Conservation (phyloP, 352 stramenopile genomes). For the Phytophthora capsici region DNA sequence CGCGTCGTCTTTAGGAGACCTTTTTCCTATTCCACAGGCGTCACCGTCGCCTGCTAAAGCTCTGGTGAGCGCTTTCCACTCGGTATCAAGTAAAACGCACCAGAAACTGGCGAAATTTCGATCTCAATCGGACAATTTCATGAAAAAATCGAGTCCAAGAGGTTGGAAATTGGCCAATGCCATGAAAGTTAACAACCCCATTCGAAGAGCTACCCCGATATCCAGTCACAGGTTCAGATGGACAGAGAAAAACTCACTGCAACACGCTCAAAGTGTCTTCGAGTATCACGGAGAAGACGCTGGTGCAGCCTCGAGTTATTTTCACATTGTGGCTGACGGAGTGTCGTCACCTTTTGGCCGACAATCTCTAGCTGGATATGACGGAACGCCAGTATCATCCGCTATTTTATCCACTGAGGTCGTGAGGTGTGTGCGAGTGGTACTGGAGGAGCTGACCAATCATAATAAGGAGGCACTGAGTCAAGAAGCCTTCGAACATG, state of each 20-base stretch:
- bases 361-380: conserved; percentile 29
- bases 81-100: conserved; percentile 43
- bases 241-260: conserved; percentile 40
- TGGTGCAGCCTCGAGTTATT: conserved; percentile 56
- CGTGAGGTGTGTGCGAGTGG: conserved; percentile 51
- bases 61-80: conserved; percentile 52
- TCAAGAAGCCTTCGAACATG: conserved; percentile 49
- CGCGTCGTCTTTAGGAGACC: conserved; percentile 58
- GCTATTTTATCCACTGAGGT: conserved; percentile 62
- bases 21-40: conserved; percentile 33
- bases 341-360: conserved; percentile 70
- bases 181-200: conserved; percentile 41
- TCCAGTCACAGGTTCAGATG: conserved; percentile 27
- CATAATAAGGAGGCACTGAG: conserved; percentile 52
- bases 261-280: conserved; percentile 51
- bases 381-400: conserved; percentile 55
- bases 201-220: conserved; percentile 20
- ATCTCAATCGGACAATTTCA: conserved; percentile 51
- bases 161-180: conserved; percentile 37
- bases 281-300: conserved; percentile 80
- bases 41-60: conserved; percentile 42
- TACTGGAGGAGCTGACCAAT: conserved; percentile 66
- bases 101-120: conserved; percentile 49
- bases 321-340: conserved; percentile 82
- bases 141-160: conserved; percentile 31